These are phyloP conservation scores for Pseudocercospora musae DNA, from an alignment of 2,329 filamentous ascomycete genomes.

Conservation along the genomic window DNA sequence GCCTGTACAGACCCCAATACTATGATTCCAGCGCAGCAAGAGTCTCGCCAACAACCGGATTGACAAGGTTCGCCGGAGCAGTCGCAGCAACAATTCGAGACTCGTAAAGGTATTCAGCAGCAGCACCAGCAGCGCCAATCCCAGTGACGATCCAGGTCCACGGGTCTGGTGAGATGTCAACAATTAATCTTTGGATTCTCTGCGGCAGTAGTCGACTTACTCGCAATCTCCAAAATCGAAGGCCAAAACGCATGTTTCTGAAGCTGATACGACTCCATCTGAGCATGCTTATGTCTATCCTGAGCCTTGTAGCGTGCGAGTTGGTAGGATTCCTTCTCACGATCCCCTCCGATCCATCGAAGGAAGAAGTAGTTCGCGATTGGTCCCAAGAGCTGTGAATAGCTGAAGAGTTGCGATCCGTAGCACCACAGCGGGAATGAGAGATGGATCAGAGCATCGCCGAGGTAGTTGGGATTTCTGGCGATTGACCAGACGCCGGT, in stretches of 20 bases:
- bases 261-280: conserved; percentile 51
- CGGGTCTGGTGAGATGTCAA: too few relatives aligned
- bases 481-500: conserved; percentile 62
- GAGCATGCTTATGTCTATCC: conserved; percentile 51
- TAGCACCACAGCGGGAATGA: conserved; percentile 59
- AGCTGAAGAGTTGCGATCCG: conserved; percentile 53
- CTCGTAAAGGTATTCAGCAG: conserved; percentile 8
- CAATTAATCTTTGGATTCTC: too few relatives aligned
- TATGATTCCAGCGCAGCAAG: conserved; percentile 8
- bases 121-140: conserved; percentile 48
- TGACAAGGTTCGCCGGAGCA: neutral
- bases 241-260: conserved; percentile 63
- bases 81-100: neutral
- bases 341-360: conserved; percentile 56
- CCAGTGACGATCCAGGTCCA: conserved; percentile 56
- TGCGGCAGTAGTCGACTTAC: too few relatives aligned
- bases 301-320: conserved; percentile 51
- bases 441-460: conserved; percentile 56
- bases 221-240: conserved; percentile 46
- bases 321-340: conserved; percentile 53
- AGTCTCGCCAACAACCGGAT: conserved; percentile 7
- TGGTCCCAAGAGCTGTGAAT: conserved; percentile 54
- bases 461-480: conserved; percentile 62
- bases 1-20: too few relatives aligned
- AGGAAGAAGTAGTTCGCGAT: conserved; percentile 59